Percentiles rank a stretch among this genome's conserved stretches.
Conservation (phyloP, 179 eudicot species). For the Spergularia azorica region DNA sequence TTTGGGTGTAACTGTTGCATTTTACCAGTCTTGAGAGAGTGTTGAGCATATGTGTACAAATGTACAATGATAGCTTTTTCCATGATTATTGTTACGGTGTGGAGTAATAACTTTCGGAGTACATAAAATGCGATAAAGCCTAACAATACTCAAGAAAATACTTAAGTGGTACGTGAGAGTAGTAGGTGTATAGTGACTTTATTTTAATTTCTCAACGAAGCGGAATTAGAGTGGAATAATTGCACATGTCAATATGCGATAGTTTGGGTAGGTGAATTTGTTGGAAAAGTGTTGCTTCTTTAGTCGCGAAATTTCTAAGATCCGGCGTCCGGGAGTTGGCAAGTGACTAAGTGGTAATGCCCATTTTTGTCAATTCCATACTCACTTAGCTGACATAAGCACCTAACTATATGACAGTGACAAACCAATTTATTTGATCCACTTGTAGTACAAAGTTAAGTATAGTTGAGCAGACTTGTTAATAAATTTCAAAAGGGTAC, state of each 20-base stretch:
- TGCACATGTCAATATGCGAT: not conserved
- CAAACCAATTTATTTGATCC: not conserved
- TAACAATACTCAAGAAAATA: not conserved
- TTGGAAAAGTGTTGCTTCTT: not conserved
- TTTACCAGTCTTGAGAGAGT: no score
- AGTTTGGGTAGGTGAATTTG: conserved; percentile 19
- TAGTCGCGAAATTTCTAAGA: not conserved
- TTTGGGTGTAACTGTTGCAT: no score
- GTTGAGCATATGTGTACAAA: no score
- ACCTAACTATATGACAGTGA: conserved; percentile 16
- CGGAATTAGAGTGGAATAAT: not conserved
- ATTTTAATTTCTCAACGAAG: no score
- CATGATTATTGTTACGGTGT: no score
- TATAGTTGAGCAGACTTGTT: not conserved
- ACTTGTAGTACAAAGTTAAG: not conserved
- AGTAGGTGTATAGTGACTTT: not conserved
- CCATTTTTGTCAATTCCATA: conserved; percentile 3
- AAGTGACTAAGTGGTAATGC: conserved; percentile 14
- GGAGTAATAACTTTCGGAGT: no score
- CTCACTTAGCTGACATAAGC: not conserved
- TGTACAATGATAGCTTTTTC: no score
- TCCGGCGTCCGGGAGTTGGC: conserved; percentile 2
- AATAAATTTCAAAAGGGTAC: not conserved
- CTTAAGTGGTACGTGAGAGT: not conserved
- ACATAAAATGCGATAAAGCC: no score